Evolutionary conservation across 1,284 basidiomycete genomes (phyloP).

Genomic region (Xanthoconium separans): DNA sequence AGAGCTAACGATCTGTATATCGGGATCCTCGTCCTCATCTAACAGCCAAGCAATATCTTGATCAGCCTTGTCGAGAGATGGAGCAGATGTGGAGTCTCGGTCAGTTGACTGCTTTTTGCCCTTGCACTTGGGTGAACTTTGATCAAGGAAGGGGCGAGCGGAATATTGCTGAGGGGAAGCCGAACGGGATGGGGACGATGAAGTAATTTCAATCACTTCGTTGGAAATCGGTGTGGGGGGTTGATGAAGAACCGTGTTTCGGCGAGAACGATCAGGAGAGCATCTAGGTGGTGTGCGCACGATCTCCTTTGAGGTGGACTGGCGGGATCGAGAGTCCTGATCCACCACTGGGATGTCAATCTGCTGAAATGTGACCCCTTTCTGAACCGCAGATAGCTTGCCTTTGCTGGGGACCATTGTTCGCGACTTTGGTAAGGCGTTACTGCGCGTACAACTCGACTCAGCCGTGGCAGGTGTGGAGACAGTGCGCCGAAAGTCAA

Average conservation of each 20-base stretch:
- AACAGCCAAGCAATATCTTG: conserved; percentile 62
- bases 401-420: conserved; percentile 26
- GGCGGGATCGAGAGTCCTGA: conserved; percentile 20
- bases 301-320: conserved; percentile 3
- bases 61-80: conserved; percentile 10
- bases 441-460: conserved; percentile 30
- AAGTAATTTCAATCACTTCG: conserved; percentile 34
- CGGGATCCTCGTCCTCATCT: conserved; percentile 55
- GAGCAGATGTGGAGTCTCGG: neutral
- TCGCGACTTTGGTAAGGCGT: conserved; percentile 38
- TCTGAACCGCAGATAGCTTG: conserved; percentile 34
- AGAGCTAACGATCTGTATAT: conserved; percentile 50
- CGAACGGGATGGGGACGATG: conserved; percentile 26
- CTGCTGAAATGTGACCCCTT: conserved; percentile 33
- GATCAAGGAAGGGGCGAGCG: neutral
- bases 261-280: conserved; percentile 24
- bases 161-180: conserved; percentile 9
- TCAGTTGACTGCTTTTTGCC: conserved; percentile 12
- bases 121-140: conserved; percentile 1
- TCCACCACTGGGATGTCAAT: conserved; percentile 54
- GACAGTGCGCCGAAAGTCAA: conserved; percentile 46
- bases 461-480: conserved; percentile 40
- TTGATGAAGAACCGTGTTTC: conserved; percentile 21
- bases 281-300: conserved; percentile 1
- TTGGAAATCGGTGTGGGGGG: neutral